Evolutionary conservation across 2,329 filamentous ascomycete genomes (phyloP), one percentile per base, ranked within the genome.

Genomic region (Myriosclerotinia scirpicola): DNA sequence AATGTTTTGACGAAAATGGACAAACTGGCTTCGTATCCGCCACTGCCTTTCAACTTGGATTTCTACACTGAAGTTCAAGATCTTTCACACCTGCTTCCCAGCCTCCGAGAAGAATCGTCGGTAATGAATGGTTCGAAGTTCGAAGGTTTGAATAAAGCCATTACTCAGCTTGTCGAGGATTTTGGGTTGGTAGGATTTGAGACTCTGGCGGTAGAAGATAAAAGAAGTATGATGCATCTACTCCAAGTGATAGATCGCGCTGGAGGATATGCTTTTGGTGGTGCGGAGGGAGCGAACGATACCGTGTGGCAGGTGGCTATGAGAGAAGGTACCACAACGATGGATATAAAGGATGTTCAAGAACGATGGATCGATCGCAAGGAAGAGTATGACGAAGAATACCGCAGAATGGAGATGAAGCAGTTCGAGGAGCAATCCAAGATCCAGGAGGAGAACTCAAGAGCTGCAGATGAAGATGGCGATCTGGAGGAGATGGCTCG

Each of bases 1-100:
- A 99, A 99, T 75, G 91, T 99, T 69, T 85, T 99, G 36, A 97
- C 93, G 67, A 99, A 99, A 80, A 96, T 99, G 79, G 95, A 99
- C 79, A 97, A 97, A 76, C 83, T 99, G 64, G 82, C 88, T 46
- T 87, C 90, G 63, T 97, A 97, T 75, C 89, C 92, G 56, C 87
- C 91, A 36, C 83, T 99, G 0, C 92, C 93, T 0, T 97, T 99
- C 82, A 97, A 97, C 74, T 87, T 99, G 68, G 93, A 97, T 71
- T 99, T 90, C 79, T 99, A 98, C 78, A 98, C 95, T 69, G 94
- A 99, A 78, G 94, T 98, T 9, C 93, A 99, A 78, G 93, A 97
- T 74, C 85, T 99, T 5, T 86, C 87, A 30, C 92, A 97, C 72
- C 83, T 99, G 15, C 84, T 95, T 0, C 92, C 93, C 1, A 84